Percentiles rank a stretch among this genome's conserved stretches.
Evolutionary conservation across 345 rosid species (phyloP).

Genomic region (Syzygium grande): DNA sequence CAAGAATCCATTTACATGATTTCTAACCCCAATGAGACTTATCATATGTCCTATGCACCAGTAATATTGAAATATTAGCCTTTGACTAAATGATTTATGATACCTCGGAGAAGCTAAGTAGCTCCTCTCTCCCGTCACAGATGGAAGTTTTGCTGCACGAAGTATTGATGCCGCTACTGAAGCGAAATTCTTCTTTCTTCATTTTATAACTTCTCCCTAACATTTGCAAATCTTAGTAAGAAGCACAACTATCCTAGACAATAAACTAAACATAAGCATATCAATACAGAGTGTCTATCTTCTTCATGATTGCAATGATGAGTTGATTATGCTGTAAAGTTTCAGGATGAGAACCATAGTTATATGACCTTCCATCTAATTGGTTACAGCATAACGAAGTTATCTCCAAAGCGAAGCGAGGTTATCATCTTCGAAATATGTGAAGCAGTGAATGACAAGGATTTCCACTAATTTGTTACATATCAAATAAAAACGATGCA

Average conservation of each 20-base stretch:
- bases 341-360: no score
- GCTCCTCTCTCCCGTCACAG: neutral
- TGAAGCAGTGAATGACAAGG: accelerated
- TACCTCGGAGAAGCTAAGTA: neutral
- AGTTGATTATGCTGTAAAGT: no score
- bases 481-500: neutral
- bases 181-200: neutral
- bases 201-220: neutral
- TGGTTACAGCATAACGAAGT: no score
- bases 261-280: no score
- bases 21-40: neutral
- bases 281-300: no score
- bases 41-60: neutral
- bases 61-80: neutral
- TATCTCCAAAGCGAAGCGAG: no score
- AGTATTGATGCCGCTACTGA: neutral
- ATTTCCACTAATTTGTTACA: no score
- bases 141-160: neutral
- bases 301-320: no score
- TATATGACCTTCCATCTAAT: no score
- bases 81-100: neutral
- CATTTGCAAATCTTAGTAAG: neutral
- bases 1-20: neutral
- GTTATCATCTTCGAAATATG: neutral
- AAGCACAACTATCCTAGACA: neutral